Percentiles rank a stretch among this genome's conserved stretches.
phyloP scores from a whole-genome alignment of 2,329 filamentous ascomycete species.

The Neophaeococcomyces aloes region DNA sequence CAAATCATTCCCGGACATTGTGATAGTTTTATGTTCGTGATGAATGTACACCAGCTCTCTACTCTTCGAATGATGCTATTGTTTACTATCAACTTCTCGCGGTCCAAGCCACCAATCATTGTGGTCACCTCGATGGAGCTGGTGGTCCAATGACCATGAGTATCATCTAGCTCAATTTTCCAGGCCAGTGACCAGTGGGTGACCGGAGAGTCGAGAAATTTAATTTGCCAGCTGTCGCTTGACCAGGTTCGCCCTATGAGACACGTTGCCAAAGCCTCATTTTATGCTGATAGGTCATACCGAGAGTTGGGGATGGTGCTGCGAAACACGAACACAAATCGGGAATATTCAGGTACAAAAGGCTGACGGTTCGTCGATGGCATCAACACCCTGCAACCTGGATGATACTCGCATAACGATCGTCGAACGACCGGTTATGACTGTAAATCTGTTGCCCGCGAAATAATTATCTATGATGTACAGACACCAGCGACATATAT shows the following conservation, averaged over 20 bases:
- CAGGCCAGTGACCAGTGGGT: slow-evolving; percentile 5
- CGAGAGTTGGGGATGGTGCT: too few relatives aligned
- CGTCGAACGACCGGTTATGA: background rate
- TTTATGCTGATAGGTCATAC: slow-evolving; percentile 6
- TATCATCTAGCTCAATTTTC: slow-evolving; percentile 9
- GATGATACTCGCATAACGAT: slow-evolving; percentile 1
- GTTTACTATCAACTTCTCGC: slow-evolving; percentile 6
- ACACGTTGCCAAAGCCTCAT: slow-evolving; percentile 9
- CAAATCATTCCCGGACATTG: slow-evolving; percentile 1
- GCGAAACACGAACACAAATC: background rate
- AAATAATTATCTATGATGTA: too few relatives aligned
- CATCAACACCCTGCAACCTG: background rate
- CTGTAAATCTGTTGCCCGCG: background rate
- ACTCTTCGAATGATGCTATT: slow-evolving; percentile 5
- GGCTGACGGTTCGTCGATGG: slow-evolving; percentile 2
- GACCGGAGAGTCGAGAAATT: slow-evolving; percentile 4
- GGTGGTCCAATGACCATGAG: slow-evolving; percentile 6
- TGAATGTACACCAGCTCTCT: slow-evolving; percentile 2
- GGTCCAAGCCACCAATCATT: slow-evolving; percentile 6
- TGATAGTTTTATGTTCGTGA: background rate
- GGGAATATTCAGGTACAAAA: slow-evolving; percentile 5
- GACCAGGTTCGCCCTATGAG: slow-evolving; percentile 8
- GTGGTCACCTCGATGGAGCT: slow-evolving; percentile 7
- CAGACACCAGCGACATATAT: too few relatives aligned
- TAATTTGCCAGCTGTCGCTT: slow-evolving; percentile 4